Evolutionary conservation across 2,329 filamentous ascomycete species (phyloP), one percentile per base, ranked within the genome.

Genomic region (Chalara sp.): DNA sequence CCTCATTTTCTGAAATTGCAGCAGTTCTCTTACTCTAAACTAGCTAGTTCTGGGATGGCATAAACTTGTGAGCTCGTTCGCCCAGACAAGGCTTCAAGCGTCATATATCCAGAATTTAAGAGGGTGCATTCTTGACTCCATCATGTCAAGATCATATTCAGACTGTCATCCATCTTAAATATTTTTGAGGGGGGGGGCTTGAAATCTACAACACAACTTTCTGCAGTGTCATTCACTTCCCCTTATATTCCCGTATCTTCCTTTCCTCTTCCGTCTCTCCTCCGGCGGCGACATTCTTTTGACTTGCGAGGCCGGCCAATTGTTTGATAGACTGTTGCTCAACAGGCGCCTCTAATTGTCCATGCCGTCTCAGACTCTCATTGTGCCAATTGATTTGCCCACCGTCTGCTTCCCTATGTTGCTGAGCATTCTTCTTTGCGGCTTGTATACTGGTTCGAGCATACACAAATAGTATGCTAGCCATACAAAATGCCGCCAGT

Each of bases 391-490:
- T 74, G 55, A 72, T 77, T 67, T 71, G 76, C 48, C 76, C 79
- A 31, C 75, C 77, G 54, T 81, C 77, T 39, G 75, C 76, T 57
- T 80, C 75, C 45, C 81, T 70, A 48, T 80, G 76, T 54, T 72
- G 70, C 57, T 80, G 74, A 0, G 83, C 83, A 56, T 86, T 85
- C 44, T 77, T 72, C 58, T 85, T 84, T 3, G 84, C 84, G 29
- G 81, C 78, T 53, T 76, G 73, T 55, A 87, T 87, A 29, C 79
- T 83, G 6, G 77, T 83, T 47, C 83, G 70, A 31, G 81, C 73
- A 67, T 87, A 87, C 40, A 72, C 72, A 51, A 79, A 73, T 28
- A 79, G 65, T 10, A 79, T 61, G 44, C 70, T 67, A 4, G 76
- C 76, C 76, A 79, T 79, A 13, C 73, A 74, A 53, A 78, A 77